phyloP scores from a whole-genome alignment of 2,329 filamentous ascomycete genomes.

The Hypomyces rosellus region DNA sequence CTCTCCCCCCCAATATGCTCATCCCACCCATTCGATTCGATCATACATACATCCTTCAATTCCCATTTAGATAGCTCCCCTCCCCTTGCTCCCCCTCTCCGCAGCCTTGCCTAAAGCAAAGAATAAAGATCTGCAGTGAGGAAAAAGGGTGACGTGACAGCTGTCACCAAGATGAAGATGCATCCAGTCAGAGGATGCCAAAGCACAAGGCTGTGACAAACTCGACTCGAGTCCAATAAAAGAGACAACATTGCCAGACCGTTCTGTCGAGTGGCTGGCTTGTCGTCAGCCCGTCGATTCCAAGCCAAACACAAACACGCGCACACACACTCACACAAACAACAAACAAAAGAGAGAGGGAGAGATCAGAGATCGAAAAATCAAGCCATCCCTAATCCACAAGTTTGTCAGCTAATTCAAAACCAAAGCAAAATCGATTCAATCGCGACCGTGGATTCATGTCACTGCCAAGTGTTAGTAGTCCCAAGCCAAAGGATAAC shows the following conservation, averaged over 20 bases:
- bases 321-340: too few species aligned
- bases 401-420: neutral
- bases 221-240: too few species aligned
- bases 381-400: neutral
- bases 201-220: too few species aligned
- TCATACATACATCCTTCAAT: neutral
- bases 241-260: too few species aligned
- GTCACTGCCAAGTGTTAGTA: constrained; percentile 28
- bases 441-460: constrained; percentile 5
- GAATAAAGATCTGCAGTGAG: constrained; percentile 40
- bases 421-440: constrained; percentile 1
- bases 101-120: constrained; percentile 39
- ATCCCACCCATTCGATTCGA: neutral
- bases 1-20: too few species aligned
- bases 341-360: too few species aligned
- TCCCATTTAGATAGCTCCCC: neutral
- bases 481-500: constrained; percentile 5
- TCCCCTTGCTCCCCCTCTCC: constrained; percentile 43
- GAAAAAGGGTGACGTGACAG: constrained; percentile 34
- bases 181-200: too few species aligned
- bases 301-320: too few species aligned
- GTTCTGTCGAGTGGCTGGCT: too few species aligned
- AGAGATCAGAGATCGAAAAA: neutral
- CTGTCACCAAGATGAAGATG: neutral
- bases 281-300: neutral